phyloP scores from a whole-genome alignment of 2,329 filamentous ascomycete genomes.

The Cadophora sp. region DNA sequence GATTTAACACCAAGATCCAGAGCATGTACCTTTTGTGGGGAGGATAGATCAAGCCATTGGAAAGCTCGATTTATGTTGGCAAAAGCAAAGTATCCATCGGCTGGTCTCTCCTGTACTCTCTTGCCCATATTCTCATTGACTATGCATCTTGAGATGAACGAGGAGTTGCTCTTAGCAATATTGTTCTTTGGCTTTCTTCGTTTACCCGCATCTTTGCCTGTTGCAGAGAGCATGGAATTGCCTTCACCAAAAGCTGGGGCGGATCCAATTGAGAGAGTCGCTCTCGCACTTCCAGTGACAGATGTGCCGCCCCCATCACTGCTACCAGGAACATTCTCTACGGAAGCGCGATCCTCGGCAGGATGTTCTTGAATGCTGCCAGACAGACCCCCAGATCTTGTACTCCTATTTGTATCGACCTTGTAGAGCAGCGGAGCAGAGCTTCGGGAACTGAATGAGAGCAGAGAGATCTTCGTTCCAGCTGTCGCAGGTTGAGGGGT shows the following conservation, averaged over 20 bases:
- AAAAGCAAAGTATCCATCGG: slow-evolving; percentile 86
- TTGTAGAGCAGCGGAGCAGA: slow-evolving; percentile 61
- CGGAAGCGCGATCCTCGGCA: slow-evolving; percentile 64
- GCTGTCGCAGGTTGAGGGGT: slow-evolving; percentile 81
- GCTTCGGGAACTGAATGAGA: slow-evolving; percentile 49
- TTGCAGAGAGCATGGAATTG: slow-evolving; percentile 73
- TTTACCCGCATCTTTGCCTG: slow-evolving; percentile 77
- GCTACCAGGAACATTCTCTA: slow-evolving; percentile 64
- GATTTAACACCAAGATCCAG: neutral
- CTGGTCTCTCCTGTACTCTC: slow-evolving; percentile 77
- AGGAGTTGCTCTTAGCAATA: slow-evolving; percentile 97
- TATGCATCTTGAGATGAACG: slow-evolving; percentile 96
- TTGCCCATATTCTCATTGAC: slow-evolving; percentile 83
- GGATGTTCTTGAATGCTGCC: slow-evolving; percentile 67
- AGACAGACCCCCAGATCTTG: slow-evolving; percentile 53
- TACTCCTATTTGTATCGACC: slow-evolving; percentile 57
- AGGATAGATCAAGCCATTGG: slow-evolving; percentile 92
- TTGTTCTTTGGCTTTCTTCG: slow-evolving; percentile 96
- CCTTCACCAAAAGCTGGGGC: slow-evolving; percentile 84
- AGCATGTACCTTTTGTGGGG: slow-evolving; percentile 65
- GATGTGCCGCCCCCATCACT: slow-evolving; percentile 61
- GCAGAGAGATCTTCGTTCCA: slow-evolving; percentile 83
- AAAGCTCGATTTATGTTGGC: slow-evolving; percentile 95
- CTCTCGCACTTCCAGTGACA: slow-evolving; percentile 52
- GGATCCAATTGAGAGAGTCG: slow-evolving; percentile 42